Percentiles rank a stretch among this genome's conserved stretches.
phyloP scores from a whole-genome alignment of 345 rosid species.

The Euphorbia tirucalli region DNA sequence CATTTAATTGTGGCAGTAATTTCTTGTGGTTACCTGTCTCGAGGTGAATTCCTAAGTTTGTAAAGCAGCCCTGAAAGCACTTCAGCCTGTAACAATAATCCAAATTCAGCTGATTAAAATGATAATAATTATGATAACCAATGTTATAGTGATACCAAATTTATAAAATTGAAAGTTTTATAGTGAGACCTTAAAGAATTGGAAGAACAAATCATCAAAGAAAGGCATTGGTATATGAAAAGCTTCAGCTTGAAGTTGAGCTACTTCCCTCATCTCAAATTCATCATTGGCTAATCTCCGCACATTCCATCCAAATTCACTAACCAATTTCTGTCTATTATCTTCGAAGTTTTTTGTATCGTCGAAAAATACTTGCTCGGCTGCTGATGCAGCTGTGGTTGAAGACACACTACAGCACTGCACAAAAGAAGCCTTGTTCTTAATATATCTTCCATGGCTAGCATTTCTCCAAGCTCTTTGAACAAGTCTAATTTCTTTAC shows the following conservation, averaged over 20 bases:
- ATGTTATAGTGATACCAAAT: too few relatives aligned
- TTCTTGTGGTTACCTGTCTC: slow-evolving; percentile 47
- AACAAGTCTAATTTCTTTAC: background rate
- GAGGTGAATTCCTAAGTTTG: slow-evolving; percentile 74
- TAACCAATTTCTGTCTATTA: slow-evolving; percentile 36
- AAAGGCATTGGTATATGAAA: slow-evolving; percentile 63
- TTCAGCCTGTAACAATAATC: slow-evolving; percentile 65
- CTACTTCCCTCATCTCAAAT: slow-evolving; percentile 58
- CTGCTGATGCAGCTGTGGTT: slow-evolving; percentile 5
- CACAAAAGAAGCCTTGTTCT: background rate
- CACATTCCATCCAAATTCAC: slow-evolving; percentile 67
- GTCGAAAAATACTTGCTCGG: slow-evolving; percentile 2
- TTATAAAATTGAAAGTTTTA: background rate
- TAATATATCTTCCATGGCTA: background rate
- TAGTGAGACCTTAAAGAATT: slow-evolving; percentile 62
- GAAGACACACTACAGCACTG: slow-evolving; percentile 13
- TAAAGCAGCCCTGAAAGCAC: slow-evolving; percentile 75
- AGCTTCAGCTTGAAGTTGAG: slow-evolving; percentile 75
- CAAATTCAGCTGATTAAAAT: too few relatives aligned
- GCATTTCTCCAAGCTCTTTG: background rate
- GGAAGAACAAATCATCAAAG: slow-evolving; percentile 65
- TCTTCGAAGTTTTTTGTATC: background rate
- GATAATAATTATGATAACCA: too few relatives aligned
- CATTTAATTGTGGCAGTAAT: background rate
- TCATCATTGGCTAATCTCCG: slow-evolving; percentile 50